Evolutionary conservation across 2,329 filamentous ascomycete genomes (phyloP), one percentile per base, ranked within the genome.

Genomic region (Knoxdaviesia proteae): DNA sequence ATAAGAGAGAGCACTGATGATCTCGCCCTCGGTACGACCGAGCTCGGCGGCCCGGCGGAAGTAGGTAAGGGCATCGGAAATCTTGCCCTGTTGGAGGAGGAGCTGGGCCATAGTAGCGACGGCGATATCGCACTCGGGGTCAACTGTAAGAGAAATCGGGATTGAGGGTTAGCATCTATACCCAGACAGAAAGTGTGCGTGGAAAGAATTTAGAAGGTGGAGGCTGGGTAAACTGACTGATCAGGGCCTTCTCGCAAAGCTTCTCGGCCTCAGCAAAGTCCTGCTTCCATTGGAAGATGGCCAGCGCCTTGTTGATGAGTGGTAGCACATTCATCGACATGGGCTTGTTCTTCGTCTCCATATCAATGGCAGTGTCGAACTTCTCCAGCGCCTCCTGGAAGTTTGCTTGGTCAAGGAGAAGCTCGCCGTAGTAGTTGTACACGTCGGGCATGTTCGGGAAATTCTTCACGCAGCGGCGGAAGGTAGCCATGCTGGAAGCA

Each of bases 361-460:
- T 88, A 57, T 96, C 87, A 50, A 96, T 87, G n/a, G 90, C 90
- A 31, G 79, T 90, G 59, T 98, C 90, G 55, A 98, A 98, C 64
- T 94, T 94, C 65, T 94, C 83, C 49, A 98, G 86, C 31, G 90
- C 90, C 59, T 98, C 88, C 46, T 83, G 69, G 63, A 80, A 96
- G 62, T 94, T 94, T 61, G 84, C 80, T 67, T 96, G 90, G 67
- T 98, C 90, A 43, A 98, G 77, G 45, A 98, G 71, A 44, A 98
- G 72, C 66, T 98, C 90, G 54, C 90, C 90, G 55, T 94, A 96
- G 73, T 98, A 98, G 71, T 98, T 98, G 71, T 96, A 98, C 36
- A 96, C 90, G 56, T 98, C 90, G 5, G 88, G 87, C 7, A 93
- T 84, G 57, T 88, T 83, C 55, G 86, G 82, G 57, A 98, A 98